These are phyloP conservation scores for Solanum lycopersicoides DNA, from an alignment of 257 asterid genomes.

Conservation along the genomic window DNA sequence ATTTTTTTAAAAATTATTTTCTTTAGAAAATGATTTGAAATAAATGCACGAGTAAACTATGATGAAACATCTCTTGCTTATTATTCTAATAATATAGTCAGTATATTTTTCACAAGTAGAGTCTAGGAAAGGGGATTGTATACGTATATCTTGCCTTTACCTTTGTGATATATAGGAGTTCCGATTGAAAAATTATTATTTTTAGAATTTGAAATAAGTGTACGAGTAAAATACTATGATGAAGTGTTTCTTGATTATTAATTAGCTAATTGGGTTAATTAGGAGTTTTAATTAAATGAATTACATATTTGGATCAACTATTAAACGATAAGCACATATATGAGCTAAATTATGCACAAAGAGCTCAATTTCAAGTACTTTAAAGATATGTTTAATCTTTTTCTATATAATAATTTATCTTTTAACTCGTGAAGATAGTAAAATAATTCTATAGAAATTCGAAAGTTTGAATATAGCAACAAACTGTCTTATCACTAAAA, in stretches of 20 bases:
- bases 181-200: neutral
- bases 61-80: neutral
- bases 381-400: neutral
- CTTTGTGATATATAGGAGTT: too few species aligned
- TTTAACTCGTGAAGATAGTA: neutral
- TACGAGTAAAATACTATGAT: neutral
- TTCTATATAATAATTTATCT: neutral
- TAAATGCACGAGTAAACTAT: neutral
- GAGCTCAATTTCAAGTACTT: neutral
- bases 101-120: neutral
- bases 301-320: neutral
- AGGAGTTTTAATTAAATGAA: too few species aligned
- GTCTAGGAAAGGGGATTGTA: neutral
- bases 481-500: neutral
- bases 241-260: neutral
- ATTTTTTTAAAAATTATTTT: too few species aligned
- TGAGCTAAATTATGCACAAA: neutral
- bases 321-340: too few species aligned
- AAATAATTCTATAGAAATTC: neutral
- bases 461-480: neutral
- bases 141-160: too few species aligned
- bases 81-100: too few species aligned
- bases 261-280: neutral
- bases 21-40: neutral
- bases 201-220: neutral